Evolutionary conservation across 2,329 filamentous ascomycete species (phyloP), one percentile per base, ranked within the genome.

Genomic region (Knufia fluminis): DNA sequence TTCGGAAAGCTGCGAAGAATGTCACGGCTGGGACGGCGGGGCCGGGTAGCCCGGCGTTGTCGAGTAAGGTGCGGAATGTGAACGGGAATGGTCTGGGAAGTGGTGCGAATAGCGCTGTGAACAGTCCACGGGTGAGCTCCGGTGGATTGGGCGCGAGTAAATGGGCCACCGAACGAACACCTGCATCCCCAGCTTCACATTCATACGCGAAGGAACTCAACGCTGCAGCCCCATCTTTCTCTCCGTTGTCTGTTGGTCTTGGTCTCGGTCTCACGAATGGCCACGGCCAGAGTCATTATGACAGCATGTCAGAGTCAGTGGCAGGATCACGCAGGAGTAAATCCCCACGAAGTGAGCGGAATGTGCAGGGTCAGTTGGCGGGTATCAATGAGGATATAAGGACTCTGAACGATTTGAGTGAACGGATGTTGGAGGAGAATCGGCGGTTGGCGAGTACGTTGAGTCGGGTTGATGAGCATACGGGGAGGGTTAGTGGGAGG

Each of bases 341-440:
- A 6, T 41, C 32, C 9, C 10, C 10, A 23, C 49, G 16, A 46
- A 46, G 22, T 20, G 41, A 57, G 61, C 56, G 56, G 33, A 57
- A 49, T 54, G 53, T 54, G 10, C 51, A 46, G 47, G 56, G 54
- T 53, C 61, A 72, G 66, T 68, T 73, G 66, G 70, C 70, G 50
- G 71, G 70, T 62, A 71, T 60, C 23, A 52, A 56, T 19, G 57
- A 60, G 46, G 50, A 59, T 44, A 54, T 60, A 43, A 44, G 49
- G 31, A 54, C 55, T 20, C 35, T 60, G 26, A 50, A 58, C 33
- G 64, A 64, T 39, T 60, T 70, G 40, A 71, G 66, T 56, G 68
- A 70, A 50, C 69, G 68, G 52, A 69, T 68, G 63, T 63, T 68
- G 33, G 66, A 67, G 50, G 69, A 71, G 48, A 65, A 71, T 54